Conservation (phyloP, 2,329 filamentous ascomycete genomes). For the Tolypocladium pustulatum region DNA sequence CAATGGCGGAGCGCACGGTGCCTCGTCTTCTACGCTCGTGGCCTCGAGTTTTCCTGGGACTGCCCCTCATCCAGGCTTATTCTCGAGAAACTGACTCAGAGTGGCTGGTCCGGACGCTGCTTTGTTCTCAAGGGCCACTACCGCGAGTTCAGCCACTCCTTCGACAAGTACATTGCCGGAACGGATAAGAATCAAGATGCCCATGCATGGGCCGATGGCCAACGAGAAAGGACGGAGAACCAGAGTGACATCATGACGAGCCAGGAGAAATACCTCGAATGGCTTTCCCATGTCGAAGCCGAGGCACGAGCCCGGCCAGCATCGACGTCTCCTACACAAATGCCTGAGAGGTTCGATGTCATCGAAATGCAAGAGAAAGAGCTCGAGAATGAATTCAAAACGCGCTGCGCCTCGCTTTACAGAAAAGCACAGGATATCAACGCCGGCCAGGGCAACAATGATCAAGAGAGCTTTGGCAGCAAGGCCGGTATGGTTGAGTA, state of each 20-base stretch:
- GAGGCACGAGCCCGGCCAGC: conserved; percentile 29
- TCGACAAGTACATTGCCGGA: conserved; percentile 38
- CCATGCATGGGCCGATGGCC: conserved; percentile 26
- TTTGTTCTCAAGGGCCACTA: conserved; percentile 48
- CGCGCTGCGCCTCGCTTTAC: conserved; percentile 33
- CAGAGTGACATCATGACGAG: conserved; percentile 14
- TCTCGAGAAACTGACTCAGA: conserved; percentile 30
- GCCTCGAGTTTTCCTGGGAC: conserved; percentile 38
- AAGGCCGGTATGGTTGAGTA: conserved; percentile 38
- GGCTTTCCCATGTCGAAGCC: conserved; percentile 31
- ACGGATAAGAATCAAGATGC: conserved; percentile 29
- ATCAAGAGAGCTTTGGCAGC: conserved; percentile 28
- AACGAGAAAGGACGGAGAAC: conserved; percentile 6
- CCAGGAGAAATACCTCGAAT: conserved; percentile 30
- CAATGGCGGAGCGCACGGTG: conserved; percentile 36
- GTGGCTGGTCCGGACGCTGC: conserved; percentile 39
- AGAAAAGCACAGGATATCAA: conserved; percentile 29
- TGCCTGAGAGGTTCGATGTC: conserved; percentile 27
- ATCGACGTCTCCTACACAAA: conserved; percentile 26
- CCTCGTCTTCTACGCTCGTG: conserved; percentile 42
- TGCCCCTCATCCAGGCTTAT: conserved; percentile 37
- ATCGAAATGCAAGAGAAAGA: conserved; percentile 34
- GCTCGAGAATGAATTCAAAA: conserved; percentile 38
- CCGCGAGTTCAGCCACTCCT: conserved; percentile 42
- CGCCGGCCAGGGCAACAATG: conserved; percentile 5